phyloP scores from a whole-genome alignment of 371 early-diverging fungal species.

The Circinella umbellata region DNA sequence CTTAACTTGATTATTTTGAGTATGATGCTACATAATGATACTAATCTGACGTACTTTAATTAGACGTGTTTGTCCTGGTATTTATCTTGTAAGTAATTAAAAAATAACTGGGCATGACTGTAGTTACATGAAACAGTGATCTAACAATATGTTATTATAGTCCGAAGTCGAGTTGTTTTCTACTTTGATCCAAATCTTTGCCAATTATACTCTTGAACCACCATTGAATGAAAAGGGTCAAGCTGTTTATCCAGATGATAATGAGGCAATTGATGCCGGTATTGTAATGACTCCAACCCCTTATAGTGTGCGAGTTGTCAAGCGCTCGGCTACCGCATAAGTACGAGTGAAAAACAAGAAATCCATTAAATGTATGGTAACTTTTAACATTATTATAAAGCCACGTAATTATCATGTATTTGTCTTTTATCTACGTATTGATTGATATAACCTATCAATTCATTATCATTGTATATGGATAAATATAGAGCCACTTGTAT shows the following conservation, averaged over 20 bases:
- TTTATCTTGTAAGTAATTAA: slow-evolving; percentile 15
- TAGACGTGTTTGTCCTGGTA: slow-evolving; percentile 23
- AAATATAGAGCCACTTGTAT: no score
- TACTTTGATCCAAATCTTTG: slow-evolving; percentile 13
- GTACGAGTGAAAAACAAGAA: no score
- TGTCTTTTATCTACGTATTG: no score
- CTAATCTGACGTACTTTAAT: background rate
- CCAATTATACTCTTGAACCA: slow-evolving; percentile 8
- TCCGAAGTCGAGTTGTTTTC: slow-evolving; percentile 18
- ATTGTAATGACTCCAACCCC: slow-evolving; percentile 8
- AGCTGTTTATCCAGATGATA: background rate
- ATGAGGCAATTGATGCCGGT: background rate
- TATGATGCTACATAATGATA: background rate
- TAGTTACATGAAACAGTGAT: background rate
- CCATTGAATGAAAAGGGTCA: slow-evolving; percentile 4
- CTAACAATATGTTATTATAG: background rate
- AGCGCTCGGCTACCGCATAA: background rate
- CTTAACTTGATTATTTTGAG: background rate
- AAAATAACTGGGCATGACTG: background rate
- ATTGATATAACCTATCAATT: no score
- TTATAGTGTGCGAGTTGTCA: slow-evolving; percentile 14
- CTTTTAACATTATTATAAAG: no score
- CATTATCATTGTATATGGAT: no score
- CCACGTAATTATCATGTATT: no score
- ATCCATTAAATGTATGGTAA: no score